These are phyloP conservation scores for Moesziomyces antarcticus DNA, from an alignment of 1,284 basidiomycete species.

Conservation along the genomic window DNA sequence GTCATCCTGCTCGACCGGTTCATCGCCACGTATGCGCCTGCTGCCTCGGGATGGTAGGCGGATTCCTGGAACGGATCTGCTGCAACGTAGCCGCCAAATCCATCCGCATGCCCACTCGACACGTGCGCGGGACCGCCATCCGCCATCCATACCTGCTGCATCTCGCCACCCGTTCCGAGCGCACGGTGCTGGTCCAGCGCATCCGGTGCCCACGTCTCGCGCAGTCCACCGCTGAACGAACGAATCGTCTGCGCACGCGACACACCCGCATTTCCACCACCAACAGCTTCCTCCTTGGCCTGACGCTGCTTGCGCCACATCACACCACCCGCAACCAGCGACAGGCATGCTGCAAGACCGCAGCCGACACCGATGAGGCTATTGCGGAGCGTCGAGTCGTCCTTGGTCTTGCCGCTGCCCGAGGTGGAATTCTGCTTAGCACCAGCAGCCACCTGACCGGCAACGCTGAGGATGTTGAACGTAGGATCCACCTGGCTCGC, in stretches of 20 bases:
- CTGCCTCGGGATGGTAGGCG: conserved; percentile 1
- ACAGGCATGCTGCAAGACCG: conserved; percentile 43
- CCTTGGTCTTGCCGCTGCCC: conserved; percentile 7
- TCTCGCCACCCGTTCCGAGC: conserved; percentile 12
- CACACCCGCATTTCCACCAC: conserved; percentile 17
- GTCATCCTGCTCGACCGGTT: conserved; percentile 52
- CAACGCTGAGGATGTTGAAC: conserved; percentile 51
- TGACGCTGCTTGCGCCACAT: conserved; percentile 39
- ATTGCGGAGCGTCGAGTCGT: conserved; percentile 38
- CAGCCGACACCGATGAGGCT: conserved; percentile 58
- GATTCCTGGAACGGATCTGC: conserved; percentile 38
- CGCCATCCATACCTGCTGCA: conserved; percentile 38
- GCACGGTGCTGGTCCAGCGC: conserved; percentile 41
- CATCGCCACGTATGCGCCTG: conserved; percentile 39
- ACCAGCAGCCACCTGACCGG: conserved; percentile 14
- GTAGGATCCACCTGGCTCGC: conserved; percentile 56
- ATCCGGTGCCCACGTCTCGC: conserved; percentile 59
- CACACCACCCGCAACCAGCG: conserved; percentile 38
- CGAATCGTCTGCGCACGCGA: conserved; percentile 46
- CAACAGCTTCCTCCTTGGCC: conserved; percentile 10
- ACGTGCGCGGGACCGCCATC: conserved; percentile 5
- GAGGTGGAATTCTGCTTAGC: conserved; percentile 13
- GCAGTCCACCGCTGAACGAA: conserved; percentile 49
- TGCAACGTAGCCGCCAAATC: conserved; percentile 31
- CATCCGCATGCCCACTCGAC: conserved; percentile 12